Base-by-base conservation (phyloP, 345 rosid genomes). In the Bretschneidera sinensis region DNA sequence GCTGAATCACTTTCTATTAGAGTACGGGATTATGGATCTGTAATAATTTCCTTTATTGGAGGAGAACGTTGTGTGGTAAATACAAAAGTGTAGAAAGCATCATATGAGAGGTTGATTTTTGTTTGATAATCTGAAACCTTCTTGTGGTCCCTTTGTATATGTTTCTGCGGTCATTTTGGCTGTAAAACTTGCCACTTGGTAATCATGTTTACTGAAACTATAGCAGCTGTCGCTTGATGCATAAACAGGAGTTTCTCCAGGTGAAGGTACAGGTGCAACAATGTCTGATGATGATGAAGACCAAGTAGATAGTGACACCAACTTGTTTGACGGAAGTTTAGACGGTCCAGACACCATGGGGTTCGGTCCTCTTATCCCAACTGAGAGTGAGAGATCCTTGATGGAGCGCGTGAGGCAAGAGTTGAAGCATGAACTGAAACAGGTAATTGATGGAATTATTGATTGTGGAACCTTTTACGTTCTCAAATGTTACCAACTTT, bases 341-440 rank as follows among this genome's bases (percentile, higher is more conserved):
- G 99, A 90, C 2, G 91, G 84, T 8, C 17, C 74, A 0, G 95
- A 87, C 65, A 63, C 70, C n/a, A 72, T 94, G 80, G 99, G 97
- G 9, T 94, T 94, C 28, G 99, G 99, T 63, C 97, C 97, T 64
- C 82, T 94, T 16, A 57, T 94, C 55, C 97, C 97, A n/a, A 94
- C 97, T 1, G 99, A 94, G 68, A 90, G 82, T 9, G 99, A 94
- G 71, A 85, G 96, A 70, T 94, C 99, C 11, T 76, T 94, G 63
- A 94, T 94, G 96, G 99, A 94, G 74, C 85, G 97, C 3, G 99
- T 94, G 33, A 83, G 99, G 74, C 97, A 84, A 58, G 99, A 94
- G 57, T 67, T 94, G 64, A 94, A 94, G 77, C 99, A 91, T 66
- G 99, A 88, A 65, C 74, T 94, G 62, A 94, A 91, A 64, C 95